phyloP scores from a whole-genome alignment of 176 grass and related monocot species.

The Triticum turgidum region DNA sequence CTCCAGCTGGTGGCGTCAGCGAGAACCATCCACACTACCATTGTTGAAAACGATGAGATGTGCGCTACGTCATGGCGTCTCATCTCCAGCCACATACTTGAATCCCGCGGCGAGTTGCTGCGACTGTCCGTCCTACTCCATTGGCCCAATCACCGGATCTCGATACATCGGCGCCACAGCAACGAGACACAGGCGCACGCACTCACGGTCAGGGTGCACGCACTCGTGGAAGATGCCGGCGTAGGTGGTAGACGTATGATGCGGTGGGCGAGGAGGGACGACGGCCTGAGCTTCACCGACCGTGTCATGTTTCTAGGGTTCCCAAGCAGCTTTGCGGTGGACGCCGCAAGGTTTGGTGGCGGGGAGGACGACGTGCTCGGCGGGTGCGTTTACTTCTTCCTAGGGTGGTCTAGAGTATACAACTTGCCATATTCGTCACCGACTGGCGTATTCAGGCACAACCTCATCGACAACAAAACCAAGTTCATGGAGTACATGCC shows the following conservation, averaged over 20 bases:
- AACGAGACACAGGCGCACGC: no score
- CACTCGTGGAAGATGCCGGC: not conserved
- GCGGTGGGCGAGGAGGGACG: slow-evolving; percentile 9
- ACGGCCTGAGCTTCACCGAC: not conserved
- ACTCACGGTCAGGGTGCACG: not conserved
- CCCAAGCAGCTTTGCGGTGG: not conserved
- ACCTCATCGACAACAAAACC: not conserved
- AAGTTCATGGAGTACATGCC: not conserved
- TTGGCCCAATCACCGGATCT: no score
- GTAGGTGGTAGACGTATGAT: not conserved
- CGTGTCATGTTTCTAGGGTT: not conserved
- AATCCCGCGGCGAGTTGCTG: not conserved
- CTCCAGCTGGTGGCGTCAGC: no score
- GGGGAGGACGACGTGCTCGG: not conserved
- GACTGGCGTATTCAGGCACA: not conserved
- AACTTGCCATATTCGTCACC: no score
- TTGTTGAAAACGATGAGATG: not conserved
- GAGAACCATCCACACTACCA: no score
- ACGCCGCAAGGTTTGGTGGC: not conserved
- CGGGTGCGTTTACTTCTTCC: slow-evolving; percentile 3
- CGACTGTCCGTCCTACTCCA: not conserved
- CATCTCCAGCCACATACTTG: not conserved
- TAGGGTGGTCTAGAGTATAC: not conserved
- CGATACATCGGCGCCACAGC: not conserved
- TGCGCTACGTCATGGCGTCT: no score